Base-by-base conservation (phyloP, 768 basidiomycete genomes). In the Suillus occidentalis region DNA sequence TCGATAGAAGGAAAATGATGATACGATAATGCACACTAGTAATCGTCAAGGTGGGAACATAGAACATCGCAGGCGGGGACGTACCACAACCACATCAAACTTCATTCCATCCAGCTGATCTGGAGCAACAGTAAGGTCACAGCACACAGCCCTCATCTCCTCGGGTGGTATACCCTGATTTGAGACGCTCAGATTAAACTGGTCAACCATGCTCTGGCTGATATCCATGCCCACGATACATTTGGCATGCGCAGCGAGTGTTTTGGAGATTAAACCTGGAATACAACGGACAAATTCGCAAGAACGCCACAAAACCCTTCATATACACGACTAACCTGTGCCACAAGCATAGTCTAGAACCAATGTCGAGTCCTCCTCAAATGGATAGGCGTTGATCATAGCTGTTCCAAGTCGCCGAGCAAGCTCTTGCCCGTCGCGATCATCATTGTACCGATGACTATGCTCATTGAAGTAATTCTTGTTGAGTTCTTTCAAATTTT, bases 281-380 rank as follows among this genome's bases (percentile, higher is more conserved):
- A 22, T 14, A 43, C 5, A 28, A 18, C 14, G 25, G 36, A 50
- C 9, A 7, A 16, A 14, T 28, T 64, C n/a, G 22, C 42, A 37
- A 22, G 37, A 43, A 28, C 34, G 25, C 64, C 39, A 34, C 12
- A 3, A 40, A 42, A 4, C 45, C 9, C 13, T 36, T 45, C 25
- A 56, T 31, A 36, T 13, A 1, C 14, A 16, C 42, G 42, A 69
- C 77, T 43, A 64, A 88, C 89, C 91, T 66, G 84, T 84, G 14
- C 90, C 90, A 72, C 91, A 92, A 6, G 91, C 91, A 70, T 84
- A 92, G 68, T 92, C 91, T 82, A 93, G 79, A 20, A 89, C 79
- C 7, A 75, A 78, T 6, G 90, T 91, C 7, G 68, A 70, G 36
- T 85, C 81, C 52, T 84, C 83, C 61, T 87, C 78, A 68, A 92